Base-by-base conservation (phyloP, 352 stramenopile species). In the Phytophthora ohioensis region DNA sequence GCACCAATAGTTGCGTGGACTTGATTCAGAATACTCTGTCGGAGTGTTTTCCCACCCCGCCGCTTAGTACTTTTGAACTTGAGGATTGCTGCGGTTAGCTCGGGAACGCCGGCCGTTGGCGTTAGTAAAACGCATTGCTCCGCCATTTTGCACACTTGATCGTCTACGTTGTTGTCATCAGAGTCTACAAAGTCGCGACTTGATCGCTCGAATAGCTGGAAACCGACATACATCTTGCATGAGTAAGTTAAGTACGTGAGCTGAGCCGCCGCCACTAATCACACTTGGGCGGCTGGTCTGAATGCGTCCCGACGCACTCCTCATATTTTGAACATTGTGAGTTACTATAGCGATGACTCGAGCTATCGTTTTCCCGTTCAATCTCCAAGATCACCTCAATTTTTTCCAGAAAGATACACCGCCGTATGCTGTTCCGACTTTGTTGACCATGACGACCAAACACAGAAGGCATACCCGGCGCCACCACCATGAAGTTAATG, bases 141-240 rank as follows among this genome's bases (percentile, higher is more conserved):
- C 1, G 39, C 49, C 30, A 67, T 1, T 13, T n/a, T 46, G 13
- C 60, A 56, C 47, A 15, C 38, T 32, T 60, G 60, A 41, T 67
- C 49, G 9, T 65, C 57, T 42, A 67, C 41, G 8, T 15, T 10
- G 4, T 61, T 51, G 4, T 61, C 39, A 10, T 68, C 51, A 56
- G 12, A 54, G 34, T 49, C 59, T 1, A 55, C 59, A n/a, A 67
- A 59, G 21, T 59, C 48, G 49, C 39, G 30, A 1, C 12, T 13
- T 1, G 1, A 39, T 21, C 0, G 30, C 31, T 54, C 10, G 5
- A 39, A 39, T 21, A 12, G 30, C 30, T 11, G 47, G 27, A 11
- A 54, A 17, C 11, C 47, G 27, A 5, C 11, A n/a, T 0, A 54
- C 30, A 21, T 41, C 47, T 21, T 54, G 47, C 30, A 41, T 41